Evolutionary conservation across 495 filamentous ascomycete genomes (phyloP), one percentile per base, ranked within the genome.

Genomic region (Massariosphaeria phaeospora): DNA sequence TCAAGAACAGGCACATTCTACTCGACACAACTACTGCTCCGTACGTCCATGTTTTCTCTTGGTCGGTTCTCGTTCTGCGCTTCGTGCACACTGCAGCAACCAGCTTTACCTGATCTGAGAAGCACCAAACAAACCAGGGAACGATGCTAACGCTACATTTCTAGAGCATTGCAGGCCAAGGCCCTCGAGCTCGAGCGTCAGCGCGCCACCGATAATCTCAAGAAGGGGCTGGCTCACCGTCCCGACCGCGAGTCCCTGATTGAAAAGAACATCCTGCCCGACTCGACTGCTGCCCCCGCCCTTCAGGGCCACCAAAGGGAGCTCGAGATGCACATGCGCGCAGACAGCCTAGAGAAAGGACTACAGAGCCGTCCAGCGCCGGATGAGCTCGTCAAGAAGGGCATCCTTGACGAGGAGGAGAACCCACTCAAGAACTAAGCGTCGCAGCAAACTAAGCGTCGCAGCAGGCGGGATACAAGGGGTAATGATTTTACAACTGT

Each of bases 211-310:
- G 84, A 88, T 62, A 79, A 68, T 55, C 66, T 89, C 42, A 81
- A 84, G 73, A 86, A 85, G 65, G 76, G 82, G 5, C 69, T 88
- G 4, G 76, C 79, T 59, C 79, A 81, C 48, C 67, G 85, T 4
- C 84, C 84, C 5, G 80, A 84, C 4, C 73, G 79, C 40, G 84
- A 83, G 13, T 73, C 83, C 48, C 62, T 89, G 31, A 72, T 95
- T 46, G 86, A 90, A 62, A 85, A 80, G 55, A 91, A 95, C 65
- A 95, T 96, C 66, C 83, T 96, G 50, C 87, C 85, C 33, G 81
- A 79, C 56, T 83, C 85, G 7, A 79, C 61, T n/a, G 83, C 79
- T 34, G 87, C 89, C 0, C 88, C 89, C 0, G 76, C 82, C 0
- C 70, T 95, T 31, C 83, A 84, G 59, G 87, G 83, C 29, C 76